Evolutionary conservation across 257 asterid species (phyloP), one percentile per base, ranked within the genome.

Genomic region (Solanum dulcamara): DNA sequence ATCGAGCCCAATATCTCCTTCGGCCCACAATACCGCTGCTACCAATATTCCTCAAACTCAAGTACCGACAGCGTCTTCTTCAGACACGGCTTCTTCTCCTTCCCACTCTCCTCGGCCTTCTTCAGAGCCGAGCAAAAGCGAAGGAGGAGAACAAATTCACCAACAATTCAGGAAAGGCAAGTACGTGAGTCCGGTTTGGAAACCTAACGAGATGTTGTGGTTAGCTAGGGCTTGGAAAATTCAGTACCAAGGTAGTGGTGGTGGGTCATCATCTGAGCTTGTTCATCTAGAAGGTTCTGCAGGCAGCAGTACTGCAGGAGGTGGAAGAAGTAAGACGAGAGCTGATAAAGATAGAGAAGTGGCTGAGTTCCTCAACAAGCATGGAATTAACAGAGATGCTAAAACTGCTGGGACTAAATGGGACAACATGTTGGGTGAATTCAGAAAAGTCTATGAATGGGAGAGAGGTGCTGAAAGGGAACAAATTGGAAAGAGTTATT

Each of bases 341-440:
- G 93, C 90, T 12, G 93, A 90, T 13, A 90, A 90, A 72, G 93
- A 90, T 59, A 83, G 83, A 81, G 93, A 90, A 14, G 93, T 90
- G 12, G 92, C 93, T 10, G 93, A 90, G 50, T 90, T 83, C 60
- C 84, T 90, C 59, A 88, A 81, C 32, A 84, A 87, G 44, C 89
- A 89, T 81, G 93, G 93, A 32, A 87, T 90, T 28, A 85, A 84
- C 32, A 59, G 93, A 51, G 93, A 90, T 55, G 93, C 93, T 3
- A 90, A 90, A 72, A 90, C 92, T 18, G 92, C 93, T 15, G 93
- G 93, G 7, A 90, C 92, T 18, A 90, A 90, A 71, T 90, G 93
- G 93, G 93, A 90, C 79, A 90, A 90, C 64, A 90, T 89, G 93
- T 84, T 90, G 84, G 93, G 93, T 2, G 93, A 90, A 55, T 90